Percentiles rank a stretch among this genome's conserved stretches.
These are phyloP conservation scores for Wickerhamiella azymoides DNA, from an alignment of 805 yeast genomes.

Conservation along the genomic window DNA sequence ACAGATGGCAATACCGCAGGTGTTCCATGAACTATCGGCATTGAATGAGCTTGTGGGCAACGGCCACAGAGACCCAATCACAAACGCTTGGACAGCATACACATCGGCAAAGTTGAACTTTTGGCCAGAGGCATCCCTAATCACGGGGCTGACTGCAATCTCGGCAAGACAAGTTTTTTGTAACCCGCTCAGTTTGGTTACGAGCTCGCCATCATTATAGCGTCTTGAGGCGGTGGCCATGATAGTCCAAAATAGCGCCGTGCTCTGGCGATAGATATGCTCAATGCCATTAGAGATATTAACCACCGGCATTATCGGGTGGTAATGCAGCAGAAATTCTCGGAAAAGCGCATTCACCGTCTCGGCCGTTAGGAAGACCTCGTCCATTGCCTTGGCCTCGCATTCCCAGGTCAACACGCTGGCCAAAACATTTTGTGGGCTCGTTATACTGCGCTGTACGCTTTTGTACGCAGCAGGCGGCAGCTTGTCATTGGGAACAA, in stretches of 20 bases:
- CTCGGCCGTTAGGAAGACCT: conserved; percentile 44
- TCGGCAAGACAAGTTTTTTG: conserved; percentile 72
- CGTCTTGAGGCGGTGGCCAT: conserved; percentile 74
- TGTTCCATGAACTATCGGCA: conserved; percentile 93
- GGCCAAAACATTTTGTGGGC: background rate
- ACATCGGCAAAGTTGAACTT: conserved; percentile 80
- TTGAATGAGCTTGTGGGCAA: conserved; percentile 86
- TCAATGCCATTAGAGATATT: conserved; percentile 76
- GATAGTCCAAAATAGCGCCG: conserved; percentile 87
- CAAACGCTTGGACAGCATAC: conserved; percentile 84
- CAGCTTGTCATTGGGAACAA: conserved; percentile 4
- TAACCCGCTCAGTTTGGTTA: conserved; percentile 49
- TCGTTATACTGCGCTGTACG: background rate
- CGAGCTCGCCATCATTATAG: conserved; percentile 31
- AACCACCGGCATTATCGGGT: conserved; percentile 76
- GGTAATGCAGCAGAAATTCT: conserved; percentile 68
- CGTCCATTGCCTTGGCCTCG: conserved; percentile 57
- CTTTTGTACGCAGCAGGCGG: conserved; percentile 4
- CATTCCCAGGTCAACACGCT: conserved; percentile 28
- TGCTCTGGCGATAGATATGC: conserved; percentile 60
- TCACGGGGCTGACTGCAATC: conserved; percentile 78
- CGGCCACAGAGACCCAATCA: conserved; percentile 88
- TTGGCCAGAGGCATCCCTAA: conserved; percentile 46
- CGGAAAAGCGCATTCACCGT: conserved; percentile 48
- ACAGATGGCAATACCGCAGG: conserved; percentile 82